phyloP scores from a whole-genome alignment of 2,329 filamentous ascomycete species.

The Cladobotryum protrusum region DNA sequence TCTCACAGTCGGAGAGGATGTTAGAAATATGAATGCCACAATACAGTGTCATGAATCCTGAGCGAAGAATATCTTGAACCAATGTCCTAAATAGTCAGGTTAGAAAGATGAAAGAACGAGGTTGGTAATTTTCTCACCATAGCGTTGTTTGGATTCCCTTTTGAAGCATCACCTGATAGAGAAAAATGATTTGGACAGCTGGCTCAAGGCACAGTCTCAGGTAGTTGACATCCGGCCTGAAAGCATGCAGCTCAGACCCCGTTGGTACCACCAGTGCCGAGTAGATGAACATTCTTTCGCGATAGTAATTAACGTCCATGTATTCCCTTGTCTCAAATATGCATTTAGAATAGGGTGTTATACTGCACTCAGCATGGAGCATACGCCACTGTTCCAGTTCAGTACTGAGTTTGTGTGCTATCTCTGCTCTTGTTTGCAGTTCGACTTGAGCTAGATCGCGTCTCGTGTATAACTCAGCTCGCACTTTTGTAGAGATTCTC shows the following conservation, averaged over 20 bases:
- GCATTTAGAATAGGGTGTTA: constrained; percentile 1
- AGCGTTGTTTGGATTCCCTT: constrained; percentile 6
- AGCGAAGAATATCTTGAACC: constrained; percentile 9
- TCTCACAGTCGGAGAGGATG: constrained; percentile 1
- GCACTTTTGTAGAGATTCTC: constrained; percentile 3
- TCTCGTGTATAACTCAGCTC: constrained; percentile 1
- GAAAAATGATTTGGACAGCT: constrained; percentile 6
- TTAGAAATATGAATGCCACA: constrained; percentile 10
- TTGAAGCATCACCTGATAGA: constrained; percentile 5
- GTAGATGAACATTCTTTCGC: constrained; percentile 9
- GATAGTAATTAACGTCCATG: constrained; percentile 8
- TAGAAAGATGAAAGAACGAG: not conserved
- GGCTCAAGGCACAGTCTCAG: constrained; percentile 7
- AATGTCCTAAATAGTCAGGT: not conserved
- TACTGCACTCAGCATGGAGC: constrained; percentile 1
- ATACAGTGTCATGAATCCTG: constrained; percentile 8
- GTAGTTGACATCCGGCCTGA: constrained; percentile 6
- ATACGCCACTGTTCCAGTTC: constrained; percentile 2
- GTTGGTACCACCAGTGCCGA: constrained; percentile 7
- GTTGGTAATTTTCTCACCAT: constrained; percentile 1
- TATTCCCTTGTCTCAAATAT: constrained; percentile 8
- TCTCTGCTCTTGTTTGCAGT: not conserved
- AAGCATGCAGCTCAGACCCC: constrained; percentile 1
- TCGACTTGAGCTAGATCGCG: not conserved
- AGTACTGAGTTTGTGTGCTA: not conserved